phyloP scores from a whole-genome alignment of 2,329 filamentous ascomycete genomes.

The Byssothecium circinans region DNA sequence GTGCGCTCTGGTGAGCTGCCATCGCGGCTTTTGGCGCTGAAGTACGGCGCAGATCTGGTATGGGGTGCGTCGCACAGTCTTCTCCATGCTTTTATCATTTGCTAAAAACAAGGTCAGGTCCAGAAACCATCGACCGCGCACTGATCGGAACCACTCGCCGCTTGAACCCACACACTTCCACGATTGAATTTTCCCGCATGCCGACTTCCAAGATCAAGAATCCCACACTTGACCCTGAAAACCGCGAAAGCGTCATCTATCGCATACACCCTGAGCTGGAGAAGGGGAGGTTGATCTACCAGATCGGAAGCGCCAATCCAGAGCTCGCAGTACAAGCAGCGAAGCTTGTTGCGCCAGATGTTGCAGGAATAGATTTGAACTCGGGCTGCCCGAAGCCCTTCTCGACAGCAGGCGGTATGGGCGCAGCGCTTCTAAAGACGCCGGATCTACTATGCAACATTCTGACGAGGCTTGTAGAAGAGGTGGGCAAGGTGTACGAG shows the following conservation, averaged over 20 bases:
- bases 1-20: constrained; percentile 96
- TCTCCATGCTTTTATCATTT: not conserved
- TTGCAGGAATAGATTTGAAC: constrained; percentile 94
- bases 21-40: constrained; percentile 81
- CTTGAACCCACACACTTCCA: constrained; percentile 73
- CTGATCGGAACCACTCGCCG: constrained; percentile 84
- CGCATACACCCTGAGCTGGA: constrained; percentile 79
- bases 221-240: constrained; percentile 57
- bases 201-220: constrained; percentile 70
- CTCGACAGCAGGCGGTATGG: constrained; percentile 92
- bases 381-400: constrained; percentile 98
- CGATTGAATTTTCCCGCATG: constrained; percentile 80
- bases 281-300: constrained; percentile 76
- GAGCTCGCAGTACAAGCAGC: constrained; percentile 82
- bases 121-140: constrained; percentile 89
- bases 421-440: constrained; percentile 81
- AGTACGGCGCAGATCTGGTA: constrained; percentile 94
- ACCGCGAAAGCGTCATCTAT: constrained; percentile 71
- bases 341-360: constrained; percentile 79
- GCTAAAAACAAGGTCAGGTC: constrained; percentile 57
- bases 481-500: constrained; percentile 74
- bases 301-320: constrained; percentile 86
- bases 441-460: constrained; percentile 85
- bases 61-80: constrained; percentile 67
- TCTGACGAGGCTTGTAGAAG: constrained; percentile 75